Evolutionary conservation across 2,329 filamentous ascomycete species (phyloP), one percentile per base, ranked within the genome.

Genomic region (Paramyrothecium roridum): DNA sequence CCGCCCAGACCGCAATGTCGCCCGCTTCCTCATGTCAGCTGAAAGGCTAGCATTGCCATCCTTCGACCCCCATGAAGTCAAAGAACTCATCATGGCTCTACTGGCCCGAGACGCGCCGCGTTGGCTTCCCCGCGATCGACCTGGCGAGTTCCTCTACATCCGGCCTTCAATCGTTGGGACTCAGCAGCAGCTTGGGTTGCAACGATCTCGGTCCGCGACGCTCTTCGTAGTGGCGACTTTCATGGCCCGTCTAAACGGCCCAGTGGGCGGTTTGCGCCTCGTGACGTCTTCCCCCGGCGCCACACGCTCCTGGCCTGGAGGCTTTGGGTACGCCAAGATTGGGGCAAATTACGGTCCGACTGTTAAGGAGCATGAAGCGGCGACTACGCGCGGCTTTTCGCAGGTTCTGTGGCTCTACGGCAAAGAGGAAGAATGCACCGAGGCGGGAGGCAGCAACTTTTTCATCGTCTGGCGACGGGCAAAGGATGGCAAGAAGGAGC

Each of bases 91-190:
- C 60, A 72, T 81, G 30, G 81, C 80, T 52, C 80, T 95, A 54
- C 81, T 88, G 72, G 82, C 83, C 59, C 80, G 83, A 61, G 86
- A 93, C 73, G 85, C 84, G 2, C 74, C 79, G 60, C 88, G 87
- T 66, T 93, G 89, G 89, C 79, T 93, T 19, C 88, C 89, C 34
- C 80, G 81, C 63, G 76, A 80, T 61, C 75, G 82, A 37, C 77
- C 83, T 1, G 87, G 87, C 40, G 74, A 75, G 23, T 93, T 87
- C 74, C 75, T 95, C 53, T 95, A 95, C 74, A 77, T 93, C 55
- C 86, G 33, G 10, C 33, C 33, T 10, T 10, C 16, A 10, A 8
- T 37, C 33, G 16, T 37, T 37, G 33, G 33, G 10, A 37, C 33
- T 16, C 8, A 8, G 16, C 33, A 8, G 8, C 33, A 16, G 10